Evolutionary conservation across 495 filamentous ascomycete genomes (phyloP), one percentile per base, ranked within the genome.

Genomic region (Staphylotrichum tortipilum): DNA sequence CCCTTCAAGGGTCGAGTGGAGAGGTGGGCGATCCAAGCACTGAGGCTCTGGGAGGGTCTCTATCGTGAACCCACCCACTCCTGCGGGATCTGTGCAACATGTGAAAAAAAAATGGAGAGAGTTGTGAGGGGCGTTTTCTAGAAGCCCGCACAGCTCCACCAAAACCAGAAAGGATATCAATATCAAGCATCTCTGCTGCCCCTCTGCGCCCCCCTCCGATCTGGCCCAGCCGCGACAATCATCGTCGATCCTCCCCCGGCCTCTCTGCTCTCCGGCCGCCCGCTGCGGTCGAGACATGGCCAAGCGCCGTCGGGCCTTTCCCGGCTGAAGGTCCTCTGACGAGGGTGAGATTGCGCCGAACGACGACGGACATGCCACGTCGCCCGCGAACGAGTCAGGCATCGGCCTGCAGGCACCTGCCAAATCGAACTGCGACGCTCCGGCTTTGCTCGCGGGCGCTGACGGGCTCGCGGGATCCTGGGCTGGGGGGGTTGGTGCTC

Each of bases 31-130:
- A 65, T 61, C 62, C 56, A 49, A 60, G 52, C 54, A 57, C 24
- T 65, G 64, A 67, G 64, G 64, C 64, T 67, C 64, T 67, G 56
- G 62, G 64, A 67, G 64, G 64, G 62, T 61, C 64, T 57, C 22
- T 53, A 60, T 63, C 56, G 60, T 59, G 60, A 67, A 67, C 57
- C 64, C 64, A 67, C 64, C 55, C 64, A 67, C 64, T 56, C 59
- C 55, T 58, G 62, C 62, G 62, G 64, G 58, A 57, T 63, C 58
- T 67, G 64, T 67, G 62, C 53, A 58, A 67, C 64, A 58, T 65
- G 50, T 44, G 58, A 52, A 62, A 61, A 60, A 52, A 62, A 61
- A 58, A 58, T 53, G 59, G 54, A n/a, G n/a, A n/a, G 59, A 55
- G 53, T 54, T 57, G 50, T 55, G 50, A 60, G 54, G 62, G 43